Percentiles rank a stretch among this genome's conserved stretches.
These are phyloP conservation scores for Aegilops speltoides DNA, from an alignment of 176 grass and related monocot genomes.

Conservation along the genomic window DNA sequence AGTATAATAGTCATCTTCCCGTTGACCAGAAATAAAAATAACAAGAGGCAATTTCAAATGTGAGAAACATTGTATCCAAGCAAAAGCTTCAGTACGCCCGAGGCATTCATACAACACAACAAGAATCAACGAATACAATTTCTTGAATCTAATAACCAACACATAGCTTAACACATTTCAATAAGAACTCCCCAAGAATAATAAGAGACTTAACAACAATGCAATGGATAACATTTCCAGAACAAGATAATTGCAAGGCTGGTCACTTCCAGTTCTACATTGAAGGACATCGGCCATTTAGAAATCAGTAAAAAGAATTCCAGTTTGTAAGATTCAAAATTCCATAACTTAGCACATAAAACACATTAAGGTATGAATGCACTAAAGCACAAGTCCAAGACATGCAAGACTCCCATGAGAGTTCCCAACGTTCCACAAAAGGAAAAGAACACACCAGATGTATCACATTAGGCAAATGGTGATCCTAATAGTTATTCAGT, in stretches of 20 bases:
- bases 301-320: background rate
- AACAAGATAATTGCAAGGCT: conserved; percentile 19
- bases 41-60: background rate
- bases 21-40: background rate
- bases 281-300: background rate
- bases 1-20: background rate
- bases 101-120: background rate
- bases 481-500: background rate
- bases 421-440: conserved; percentile 2
- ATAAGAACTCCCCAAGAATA: background rate
- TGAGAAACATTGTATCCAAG: background rate
- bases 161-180: background rate
- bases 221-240: background rate
- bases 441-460: background rate
- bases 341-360: background rate
- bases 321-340: conserved; percentile 11
- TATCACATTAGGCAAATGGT: background rate
- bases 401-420: conserved; percentile 4
- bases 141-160: conserved; percentile 7
- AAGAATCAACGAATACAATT: background rate
- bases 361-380: background rate
- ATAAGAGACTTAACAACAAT: conserved; percentile 11
- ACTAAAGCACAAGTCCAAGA: conserved; percentile 12
- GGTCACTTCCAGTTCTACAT: background rate
- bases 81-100: background rate